Conservation (phyloP, 805 yeast genomes). For the Kurtzmaniella fragi region DNA sequence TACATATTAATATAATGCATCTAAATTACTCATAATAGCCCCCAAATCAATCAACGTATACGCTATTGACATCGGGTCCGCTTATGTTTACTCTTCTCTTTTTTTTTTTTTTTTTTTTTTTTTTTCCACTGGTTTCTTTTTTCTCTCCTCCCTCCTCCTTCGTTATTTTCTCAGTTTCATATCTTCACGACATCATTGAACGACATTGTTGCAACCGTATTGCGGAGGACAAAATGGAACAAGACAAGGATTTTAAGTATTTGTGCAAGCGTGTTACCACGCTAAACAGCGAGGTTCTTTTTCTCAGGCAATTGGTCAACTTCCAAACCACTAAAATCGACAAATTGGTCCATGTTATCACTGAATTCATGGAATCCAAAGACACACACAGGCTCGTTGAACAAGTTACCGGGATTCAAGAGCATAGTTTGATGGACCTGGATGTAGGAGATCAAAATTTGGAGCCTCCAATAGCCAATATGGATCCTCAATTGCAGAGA, state of each 20-base stretch:
- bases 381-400: slow-evolving; percentile 21
- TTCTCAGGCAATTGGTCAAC: slow-evolving; percentile 31
- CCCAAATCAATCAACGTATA: neutral
- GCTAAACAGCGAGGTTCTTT: slow-evolving; percentile 27
- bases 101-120: neutral
- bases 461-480: slow-evolving; percentile 20
- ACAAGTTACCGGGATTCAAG: slow-evolving; percentile 25
- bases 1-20: too few species aligned
- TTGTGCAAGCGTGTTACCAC: slow-evolving; percentile 3
- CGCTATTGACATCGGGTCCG: too few species aligned
- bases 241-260: slow-evolving; percentile 15
- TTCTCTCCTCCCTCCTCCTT: neutral
- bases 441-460: slow-evolving; percentile 5
- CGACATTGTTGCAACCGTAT: neutral
- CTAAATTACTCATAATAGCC: too few species aligned
- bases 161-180: too few species aligned
- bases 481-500: slow-evolving; percentile 39
- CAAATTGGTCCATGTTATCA: slow-evolving; percentile 28
- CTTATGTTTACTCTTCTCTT: too few species aligned
- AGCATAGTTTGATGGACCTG: slow-evolving; percentile 7
- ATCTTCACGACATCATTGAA: too few species aligned
- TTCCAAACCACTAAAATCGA: slow-evolving; percentile 35
- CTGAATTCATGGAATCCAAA: slow-evolving; percentile 27
- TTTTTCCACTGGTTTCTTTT: neutral
- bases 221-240: slow-evolving; percentile 18